phyloP scores from a whole-genome alignment of 2,329 filamentous ascomycete species.

The Chaetomium sp. region DNA sequence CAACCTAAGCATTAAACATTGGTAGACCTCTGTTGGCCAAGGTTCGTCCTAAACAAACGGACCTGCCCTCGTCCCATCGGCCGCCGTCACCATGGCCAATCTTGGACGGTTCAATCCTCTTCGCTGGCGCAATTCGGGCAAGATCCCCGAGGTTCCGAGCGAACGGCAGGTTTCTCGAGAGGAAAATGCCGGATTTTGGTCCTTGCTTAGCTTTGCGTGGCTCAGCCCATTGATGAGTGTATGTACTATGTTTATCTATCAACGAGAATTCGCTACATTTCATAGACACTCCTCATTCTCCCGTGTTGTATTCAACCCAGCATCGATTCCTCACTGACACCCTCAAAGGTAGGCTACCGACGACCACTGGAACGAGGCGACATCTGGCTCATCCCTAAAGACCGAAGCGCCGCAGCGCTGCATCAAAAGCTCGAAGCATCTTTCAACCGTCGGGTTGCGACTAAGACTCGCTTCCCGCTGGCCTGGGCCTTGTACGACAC shows the following conservation, averaged over 20 bases:
- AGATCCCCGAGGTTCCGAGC: slow-evolving; percentile 48
- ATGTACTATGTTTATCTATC: too few relatives aligned
- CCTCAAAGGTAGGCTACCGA: slow-evolving; percentile 61
- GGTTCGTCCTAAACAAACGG: too few relatives aligned
- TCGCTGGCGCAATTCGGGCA: slow-evolving; percentile 39
- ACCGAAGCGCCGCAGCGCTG: slow-evolving; percentile 66
- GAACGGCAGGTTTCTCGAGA: slow-evolving; percentile 56
- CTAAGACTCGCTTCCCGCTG: slow-evolving; percentile 66
- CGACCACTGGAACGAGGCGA: slow-evolving; percentile 77
- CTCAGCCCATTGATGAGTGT: slow-evolving; percentile 77
- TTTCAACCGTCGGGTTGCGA: slow-evolving; percentile 59
- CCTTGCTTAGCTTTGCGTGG: slow-evolving; percentile 78
- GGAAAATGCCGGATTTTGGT: slow-evolving; percentile 66
- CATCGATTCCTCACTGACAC: too few relatives aligned
- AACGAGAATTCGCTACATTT: too few relatives aligned
- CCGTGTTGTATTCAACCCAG: too few relatives aligned
- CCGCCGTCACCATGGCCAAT: too few relatives aligned
- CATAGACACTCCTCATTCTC: too few relatives aligned
- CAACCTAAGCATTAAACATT: too few relatives aligned
- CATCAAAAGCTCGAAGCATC: slow-evolving; percentile 58
- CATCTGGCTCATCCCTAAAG: slow-evolving; percentile 81
- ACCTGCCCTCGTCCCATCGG: too few relatives aligned
- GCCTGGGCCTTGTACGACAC: slow-evolving; percentile 79
- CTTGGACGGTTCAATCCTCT: too few relatives aligned
- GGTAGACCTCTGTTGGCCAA: too few relatives aligned